These are phyloP conservation scores for Rubroboletus pulcherrimus DNA, from an alignment of 768 basidiomycete species.

Conservation along the genomic window DNA sequence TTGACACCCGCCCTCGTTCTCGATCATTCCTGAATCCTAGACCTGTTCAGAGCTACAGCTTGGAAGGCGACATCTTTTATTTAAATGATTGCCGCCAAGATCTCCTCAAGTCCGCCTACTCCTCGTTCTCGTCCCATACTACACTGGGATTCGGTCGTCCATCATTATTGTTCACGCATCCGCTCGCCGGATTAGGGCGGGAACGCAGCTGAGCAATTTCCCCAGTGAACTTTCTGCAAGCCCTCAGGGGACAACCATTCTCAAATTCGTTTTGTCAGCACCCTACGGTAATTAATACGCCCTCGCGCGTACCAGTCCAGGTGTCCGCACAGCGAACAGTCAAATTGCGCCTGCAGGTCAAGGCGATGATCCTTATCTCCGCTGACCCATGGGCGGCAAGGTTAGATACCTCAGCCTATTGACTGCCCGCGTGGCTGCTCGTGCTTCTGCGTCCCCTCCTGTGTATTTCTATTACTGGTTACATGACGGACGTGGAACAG, in stretches of 20 bases:
- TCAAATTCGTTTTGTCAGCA: neutral
- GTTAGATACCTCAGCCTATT: conserved; percentile 12
- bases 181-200: neutral
- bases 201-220: neutral
- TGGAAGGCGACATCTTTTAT: neutral
- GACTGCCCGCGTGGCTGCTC: neutral
- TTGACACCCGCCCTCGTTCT: neutral
- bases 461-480: conserved; percentile 3
- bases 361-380: conserved; percentile 16
- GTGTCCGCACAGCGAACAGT: neutral
- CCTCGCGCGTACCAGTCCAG: neutral
- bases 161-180: neutral
- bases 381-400: neutral
- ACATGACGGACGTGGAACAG: conserved; percentile 17
- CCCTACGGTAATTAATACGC: neutral
- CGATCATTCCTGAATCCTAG: neutral
- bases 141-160: neutral
- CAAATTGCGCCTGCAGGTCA: conserved; percentile 3
- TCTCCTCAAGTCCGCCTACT: neutral
- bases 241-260: neutral
- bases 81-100: neutral
- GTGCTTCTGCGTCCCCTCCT: neutral
- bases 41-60: neutral
- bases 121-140: neutral
- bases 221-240: neutral